Conservation (phyloP, 306 rosid species). For the Vigna radiata region DNA sequence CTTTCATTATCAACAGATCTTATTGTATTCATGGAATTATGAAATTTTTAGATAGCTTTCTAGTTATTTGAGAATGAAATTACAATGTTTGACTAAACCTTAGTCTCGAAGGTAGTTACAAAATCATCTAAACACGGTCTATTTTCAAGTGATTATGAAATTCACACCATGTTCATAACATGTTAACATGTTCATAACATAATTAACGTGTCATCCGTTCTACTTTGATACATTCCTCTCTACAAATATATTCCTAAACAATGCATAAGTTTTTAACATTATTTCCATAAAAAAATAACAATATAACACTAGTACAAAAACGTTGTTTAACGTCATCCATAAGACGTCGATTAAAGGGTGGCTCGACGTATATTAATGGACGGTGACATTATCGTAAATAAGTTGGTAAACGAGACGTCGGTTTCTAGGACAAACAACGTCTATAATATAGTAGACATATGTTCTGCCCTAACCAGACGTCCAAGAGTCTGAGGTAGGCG, state of each 20-base stretch:
- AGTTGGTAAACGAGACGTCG: no score
- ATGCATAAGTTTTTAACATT: no score
- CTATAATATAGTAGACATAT: no score
- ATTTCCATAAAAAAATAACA: no score
- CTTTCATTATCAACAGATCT: not conserved
- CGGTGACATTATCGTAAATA: no score
- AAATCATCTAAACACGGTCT: slow-evolving; percentile 1
- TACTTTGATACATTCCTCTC: not conserved
- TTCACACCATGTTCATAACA: not conserved
- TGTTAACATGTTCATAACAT: not conserved
- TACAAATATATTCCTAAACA: not conserved
- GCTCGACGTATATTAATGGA: no score
- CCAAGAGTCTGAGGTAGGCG: no score
- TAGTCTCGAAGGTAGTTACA: not conserved
- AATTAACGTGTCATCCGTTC: not conserved
- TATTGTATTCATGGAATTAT: not conserved
- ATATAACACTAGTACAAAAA: no score
- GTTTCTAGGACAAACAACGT: no score
- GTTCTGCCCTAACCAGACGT: no score
- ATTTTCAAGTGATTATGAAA: slow-evolving; percentile 17
- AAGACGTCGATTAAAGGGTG: no score
- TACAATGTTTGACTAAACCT: not conserved
- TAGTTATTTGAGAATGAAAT: not conserved
- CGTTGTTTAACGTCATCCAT: no score
- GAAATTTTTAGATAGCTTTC: slow-evolving; percentile 5